Base-by-base conservation (phyloP, 225 moss, liverwort and hornwort species). In the Pleurozium schreberi region DNA sequence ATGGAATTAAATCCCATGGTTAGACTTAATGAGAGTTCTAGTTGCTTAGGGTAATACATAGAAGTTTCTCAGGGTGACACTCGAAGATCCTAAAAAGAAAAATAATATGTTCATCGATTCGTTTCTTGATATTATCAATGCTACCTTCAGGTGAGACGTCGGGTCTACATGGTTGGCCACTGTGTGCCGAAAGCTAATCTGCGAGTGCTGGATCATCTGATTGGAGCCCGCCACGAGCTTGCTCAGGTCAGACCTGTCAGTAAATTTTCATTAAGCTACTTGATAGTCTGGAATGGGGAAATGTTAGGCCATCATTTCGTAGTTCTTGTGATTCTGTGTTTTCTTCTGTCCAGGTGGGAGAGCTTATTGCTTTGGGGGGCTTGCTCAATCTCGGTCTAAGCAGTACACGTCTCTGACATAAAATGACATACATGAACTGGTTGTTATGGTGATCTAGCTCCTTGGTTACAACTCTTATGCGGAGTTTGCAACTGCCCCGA, bases 101-200 rank as follows among this genome's bases (percentile, higher is more conserved):
- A 52, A 30, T 15, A 70, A 31, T 61, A 33, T 45, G 23, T 25
- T 58, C 70, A 83, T 71, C 27, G 66, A 61, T 67, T 55, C 16
- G 20, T 86, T 73, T 82, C 52, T 86, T 90, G 86, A 75, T 60
- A 84, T 76, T 62, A 47, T 88, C 22, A 21, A 85, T 84, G 71
- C n/a, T 65, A 67, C 27, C 82, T 73, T 78, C 92, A 98, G 98
- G 97, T 96, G 75, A 95, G 99, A 89, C 95, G 95, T 84, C 95
- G 93, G 88, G 96, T 96, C 78, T 99, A 95, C 89, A 90, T 96
- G 93, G 96, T 95, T 61, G 98, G 98, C 64, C 94, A 99, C 90
- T 96, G 96, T 93, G 98, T 99, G 58, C 98, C 98, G 58, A 99
- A 96, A 90, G 95, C 95, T 92, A 99, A 99, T 92, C 84, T 99